Evolutionary conservation across 345 rosid genomes (phyloP), one percentile per base, ranked within the genome.

Genomic region (Arabis hirsuta): DNA sequence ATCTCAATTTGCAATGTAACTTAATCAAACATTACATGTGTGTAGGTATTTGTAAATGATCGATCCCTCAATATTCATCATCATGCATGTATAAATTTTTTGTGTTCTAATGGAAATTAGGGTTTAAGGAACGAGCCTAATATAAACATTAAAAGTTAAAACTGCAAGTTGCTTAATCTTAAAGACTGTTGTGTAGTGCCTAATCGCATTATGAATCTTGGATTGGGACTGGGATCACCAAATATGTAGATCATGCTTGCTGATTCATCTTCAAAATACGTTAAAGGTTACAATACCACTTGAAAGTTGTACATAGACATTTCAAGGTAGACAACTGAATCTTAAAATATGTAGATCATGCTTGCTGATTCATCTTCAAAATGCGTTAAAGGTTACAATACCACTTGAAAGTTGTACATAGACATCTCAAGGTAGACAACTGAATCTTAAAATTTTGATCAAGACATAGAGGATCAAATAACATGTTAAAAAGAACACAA

Each of bases 241-340:
- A 9, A 42, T 50, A 31, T 51, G 24, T 16, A 59, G 11, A 60
- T 44, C 26, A 12, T 43, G 3, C 1, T 20, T 31, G 5, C 42
- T 67, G 43, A 16, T 44, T 34, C 58, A 65, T 75, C 58, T 57
- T 42, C 38, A 24, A 38, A 53, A 24, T 60, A 67, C 38, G 44
- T 67, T 29, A 19, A 39, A 55, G 46, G 46, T 62, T 13, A 59
- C 56, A 51, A 32, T 20, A 52, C 48, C 12, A 60, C 26, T 24
- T 53, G 48, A 50, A 66, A 48, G 11, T 11, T n/a, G 9, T 65
- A 65, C 34, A 65, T 6, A 31, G 2, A 58, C 10, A 74, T 16
- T 20, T 57, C 16, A 51, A 43, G 55, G 50, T 67, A 14, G 16
- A 44, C 34, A 53, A n/a, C n/a, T n/a, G n/a, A n/a, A n/a, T n/a